Conservation (phyloP, 202 grass and related monocot genomes). For the Bolboschoenoplectus hybrid region DNA sequence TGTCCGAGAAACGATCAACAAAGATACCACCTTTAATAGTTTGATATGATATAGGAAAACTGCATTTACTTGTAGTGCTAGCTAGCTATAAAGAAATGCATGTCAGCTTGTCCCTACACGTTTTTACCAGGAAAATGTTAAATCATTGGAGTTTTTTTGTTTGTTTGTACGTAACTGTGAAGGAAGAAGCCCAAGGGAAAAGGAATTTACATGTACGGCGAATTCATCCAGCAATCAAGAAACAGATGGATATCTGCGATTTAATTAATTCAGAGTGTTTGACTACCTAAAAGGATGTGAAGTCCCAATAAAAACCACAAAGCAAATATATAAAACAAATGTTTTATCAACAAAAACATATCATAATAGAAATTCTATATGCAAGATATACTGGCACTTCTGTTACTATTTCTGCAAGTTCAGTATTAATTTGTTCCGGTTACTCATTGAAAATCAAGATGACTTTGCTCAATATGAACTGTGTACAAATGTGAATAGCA, state of each 20-base stretch:
- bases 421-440: not conserved
- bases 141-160: not conserved
- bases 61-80: slow-evolving; percentile 1
- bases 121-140: not conserved
- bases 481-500: not conserved
- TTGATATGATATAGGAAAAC: not conserved
- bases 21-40: not conserved
- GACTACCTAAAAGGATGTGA: not conserved
- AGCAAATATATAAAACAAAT: no score
- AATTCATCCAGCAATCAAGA: not conserved
- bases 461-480: not conserved
- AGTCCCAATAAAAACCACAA: no score
- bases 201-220: not conserved
- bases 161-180: not conserved
- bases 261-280: not conserved
- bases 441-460: not conserved
- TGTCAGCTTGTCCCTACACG: slow-evolving; percentile 8
- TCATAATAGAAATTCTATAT: not conserved
- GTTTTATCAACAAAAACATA: not conserved
- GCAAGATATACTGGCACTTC: not conserved
- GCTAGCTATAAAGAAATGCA: not conserved
- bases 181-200: not conserved
- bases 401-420: not conserved
- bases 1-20: slow-evolving; percentile 1
- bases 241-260: not conserved